These are phyloP conservation scores for Ascoidea asiatica DNA, from an alignment of 805 yeast species.

Conservation along the genomic window DNA sequence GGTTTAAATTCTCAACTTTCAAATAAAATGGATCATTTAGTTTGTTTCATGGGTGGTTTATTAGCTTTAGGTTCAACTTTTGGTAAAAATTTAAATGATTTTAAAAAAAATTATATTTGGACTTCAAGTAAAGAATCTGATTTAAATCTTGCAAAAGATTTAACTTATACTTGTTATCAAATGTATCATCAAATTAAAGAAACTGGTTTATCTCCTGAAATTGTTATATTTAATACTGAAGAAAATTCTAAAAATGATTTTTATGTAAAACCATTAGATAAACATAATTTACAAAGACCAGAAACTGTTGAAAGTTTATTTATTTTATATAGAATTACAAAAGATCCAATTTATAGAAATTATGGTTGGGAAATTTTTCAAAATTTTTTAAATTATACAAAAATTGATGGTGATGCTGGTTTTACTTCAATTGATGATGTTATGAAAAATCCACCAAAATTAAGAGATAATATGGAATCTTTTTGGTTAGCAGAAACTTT, in stretches of 20 bases:
- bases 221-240: conserved; percentile 66
- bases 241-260: conserved; percentile 33
- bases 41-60: conserved; percentile 83
- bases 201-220: conserved; percentile 82
- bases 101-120: conserved; percentile 46
- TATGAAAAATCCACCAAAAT: conserved; percentile 28
- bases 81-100: conserved; percentile 45
- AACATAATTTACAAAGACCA: conserved; percentile 82
- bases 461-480: conserved; percentile 70
- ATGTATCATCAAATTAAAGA: conserved; percentile 60
- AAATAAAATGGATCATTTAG: conserved; percentile 83
- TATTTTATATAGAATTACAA: conserved; percentile 65
- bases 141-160: conserved; percentile 54
- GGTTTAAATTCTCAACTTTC: conserved; percentile 53
- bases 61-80: conserved; percentile 82
- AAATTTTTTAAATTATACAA: conserved; percentile 48
- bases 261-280: conserved; percentile 53
- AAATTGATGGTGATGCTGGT: conserved; percentile 30
- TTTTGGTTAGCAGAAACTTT: conserved; percentile 92
- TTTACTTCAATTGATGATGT: conserved; percentile 62
- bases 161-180: conserved; percentile 70
- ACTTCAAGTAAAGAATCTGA: conserved; percentile 43
- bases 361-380: conserved; percentile 86
- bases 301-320: conserved; percentile 87
- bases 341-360: conserved; percentile 66